Base-by-base conservation (phyloP, 2,329 filamentous ascomycete species). In the Stenocarpella maydis region DNA sequence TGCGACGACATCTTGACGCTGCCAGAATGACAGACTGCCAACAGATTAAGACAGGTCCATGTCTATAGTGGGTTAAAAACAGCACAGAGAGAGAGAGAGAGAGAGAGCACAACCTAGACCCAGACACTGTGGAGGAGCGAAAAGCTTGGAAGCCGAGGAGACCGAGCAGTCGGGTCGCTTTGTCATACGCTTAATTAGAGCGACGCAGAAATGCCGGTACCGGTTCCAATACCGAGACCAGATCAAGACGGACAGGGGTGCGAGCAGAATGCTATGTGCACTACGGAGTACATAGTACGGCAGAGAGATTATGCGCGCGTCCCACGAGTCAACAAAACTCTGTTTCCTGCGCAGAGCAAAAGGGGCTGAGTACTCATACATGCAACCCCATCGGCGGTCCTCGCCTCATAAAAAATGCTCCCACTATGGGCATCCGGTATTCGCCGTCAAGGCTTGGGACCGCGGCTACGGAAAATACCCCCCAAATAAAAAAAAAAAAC, bases 1-100 rank as follows among this genome's bases (percentile, higher is more conserved):
- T 85, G 89, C 0, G 84, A 87, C 61, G 86, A 89, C 65, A 79
- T 85, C 5, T 63, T 86, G 26, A 74, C 61, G 17, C 75, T 81
- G 63, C 78, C 79, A 0, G 78, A 71, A 17, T 60, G 17, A 55
- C 3, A 49, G 14, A 14, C 15, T 61, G 24, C 14, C 58, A 24
- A 17, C 8, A 19, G 2, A 9, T 26, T 34, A 49, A 49, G 10
- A 49, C 14, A 9, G 24, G 10, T n/a, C 41, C 43, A 37, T 6
- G 41, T 21, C 28, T 7, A 24, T 49, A 63, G 26, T 8, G 10
- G n/a, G 41, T 14, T 17, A 34, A 21, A 14, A 15, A 15, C 9
- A 34, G 31, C 4, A 34, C 34, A 37, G 6, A 5, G 9, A 12
- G 34, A 5, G 6, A 37, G 34, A 12, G 9, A 8, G 10, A 24